Percentiles rank a stretch among this genome's conserved stretches.
Conservation (phyloP, 306 rosid genomes). For the Gillenia trifoliata region DNA sequence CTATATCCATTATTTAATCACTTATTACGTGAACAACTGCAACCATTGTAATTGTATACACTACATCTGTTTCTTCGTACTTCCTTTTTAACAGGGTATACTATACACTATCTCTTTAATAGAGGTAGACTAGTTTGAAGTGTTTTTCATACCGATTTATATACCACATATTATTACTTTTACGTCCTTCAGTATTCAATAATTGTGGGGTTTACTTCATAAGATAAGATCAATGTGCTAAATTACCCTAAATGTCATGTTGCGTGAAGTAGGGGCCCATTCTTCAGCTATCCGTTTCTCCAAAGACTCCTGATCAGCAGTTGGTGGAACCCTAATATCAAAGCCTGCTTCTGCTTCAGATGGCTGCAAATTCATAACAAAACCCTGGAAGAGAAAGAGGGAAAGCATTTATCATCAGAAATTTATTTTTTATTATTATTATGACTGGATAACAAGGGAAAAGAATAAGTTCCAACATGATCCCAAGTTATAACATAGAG, state of each 20-base stretch:
- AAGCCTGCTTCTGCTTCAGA: conserved; percentile 99
- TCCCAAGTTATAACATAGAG: not conserved
- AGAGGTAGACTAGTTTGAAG: not conserved
- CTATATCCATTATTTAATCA: no score
- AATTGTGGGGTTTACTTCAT: not conserved
- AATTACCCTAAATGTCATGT: conserved; percentile 76
- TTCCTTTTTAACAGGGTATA: not conserved
- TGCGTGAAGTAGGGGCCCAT: conserved; percentile 43
- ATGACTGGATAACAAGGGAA: not conserved
- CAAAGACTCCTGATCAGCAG: conserved; percentile 34
- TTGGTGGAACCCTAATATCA: conserved; percentile 88
- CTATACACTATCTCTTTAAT: not conserved
- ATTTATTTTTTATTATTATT: not conserved
- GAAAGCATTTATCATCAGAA: conserved; percentile 1
- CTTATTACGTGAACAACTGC: not conserved
- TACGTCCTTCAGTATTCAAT: not conserved
- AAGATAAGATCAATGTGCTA: not conserved
- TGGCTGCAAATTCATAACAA: conserved; percentile 97
- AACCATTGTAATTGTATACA: not conserved
- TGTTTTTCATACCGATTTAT: not conserved
- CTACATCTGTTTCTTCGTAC: not conserved
- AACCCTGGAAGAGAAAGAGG: conserved; percentile 56
- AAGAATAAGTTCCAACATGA: not conserved
- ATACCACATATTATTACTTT: not conserved
- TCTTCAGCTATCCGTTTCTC: conserved; percentile 30